Evolutionary conservation across 2,329 filamentous ascomycete species (phyloP).

Genomic region (Epichloe hybrida): DNA sequence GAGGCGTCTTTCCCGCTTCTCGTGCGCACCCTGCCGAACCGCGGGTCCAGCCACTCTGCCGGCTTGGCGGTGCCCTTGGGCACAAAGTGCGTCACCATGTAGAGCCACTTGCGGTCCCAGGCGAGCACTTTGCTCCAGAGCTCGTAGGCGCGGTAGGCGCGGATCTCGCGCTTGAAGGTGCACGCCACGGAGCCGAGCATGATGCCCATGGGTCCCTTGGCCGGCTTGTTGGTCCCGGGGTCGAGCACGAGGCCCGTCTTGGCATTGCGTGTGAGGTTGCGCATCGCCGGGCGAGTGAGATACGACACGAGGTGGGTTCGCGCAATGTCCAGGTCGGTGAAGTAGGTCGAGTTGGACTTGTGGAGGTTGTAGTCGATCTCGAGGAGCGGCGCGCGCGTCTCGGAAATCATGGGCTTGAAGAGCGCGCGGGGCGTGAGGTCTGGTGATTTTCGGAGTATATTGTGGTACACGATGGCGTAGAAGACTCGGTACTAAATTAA

Average conservation of each 20-base stretch:
- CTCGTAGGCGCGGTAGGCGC: conserved; percentile 55
- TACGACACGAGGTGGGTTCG: conserved; percentile 69
- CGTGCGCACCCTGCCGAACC: conserved; percentile 27
- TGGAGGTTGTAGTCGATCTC: conserved; percentile 83
- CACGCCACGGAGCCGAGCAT: conserved; percentile 62
- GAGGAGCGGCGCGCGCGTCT: conserved; percentile 52
- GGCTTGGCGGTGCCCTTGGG: conserved; percentile 45
- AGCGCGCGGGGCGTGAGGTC: conserved; percentile 47
- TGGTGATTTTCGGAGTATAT: conserved; percentile 33
- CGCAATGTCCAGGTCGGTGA: conserved; percentile 70
- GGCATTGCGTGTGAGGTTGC: conserved; percentile 7
- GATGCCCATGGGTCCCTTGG: conserved; percentile 43
- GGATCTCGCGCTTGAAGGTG: conserved; percentile 61
- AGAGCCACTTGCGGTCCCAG: conserved; percentile 77
- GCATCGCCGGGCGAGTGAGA: conserved; percentile 37
- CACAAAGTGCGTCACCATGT: conserved; percentile 62
- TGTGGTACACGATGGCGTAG: conserved; percentile 41
- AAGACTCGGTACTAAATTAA: conserved; percentile 39
- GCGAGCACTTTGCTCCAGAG: conserved; percentile 56
- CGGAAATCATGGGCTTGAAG: conserved; percentile 57
- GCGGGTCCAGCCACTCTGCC: conserved; percentile 35
- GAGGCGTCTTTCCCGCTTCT: conserved; percentile 24
- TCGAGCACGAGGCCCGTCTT: conserved; percentile 31
- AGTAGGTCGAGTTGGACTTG: conserved; percentile 78
- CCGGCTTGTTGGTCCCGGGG: conserved; percentile 32